phyloP scores from a whole-genome alignment of 257 asterid genomes.

The Nicotiana attenuata region DNA sequence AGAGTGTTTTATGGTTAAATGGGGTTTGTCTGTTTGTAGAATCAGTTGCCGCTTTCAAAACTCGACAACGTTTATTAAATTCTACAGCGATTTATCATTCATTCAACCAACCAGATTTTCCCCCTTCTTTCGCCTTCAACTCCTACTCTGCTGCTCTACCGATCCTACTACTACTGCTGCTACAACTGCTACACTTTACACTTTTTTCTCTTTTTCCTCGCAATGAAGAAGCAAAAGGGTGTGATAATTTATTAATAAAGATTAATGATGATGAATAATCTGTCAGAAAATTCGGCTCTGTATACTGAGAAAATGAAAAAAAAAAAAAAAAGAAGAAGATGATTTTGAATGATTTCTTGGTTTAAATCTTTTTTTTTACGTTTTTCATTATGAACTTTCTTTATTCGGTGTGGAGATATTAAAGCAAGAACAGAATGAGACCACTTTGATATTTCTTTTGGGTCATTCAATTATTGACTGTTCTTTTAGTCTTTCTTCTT shows the following conservation, averaged over 20 bases:
- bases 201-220: neutral
- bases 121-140: neutral
- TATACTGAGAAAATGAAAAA: neutral
- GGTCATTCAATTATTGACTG: slow-evolving; percentile 48
- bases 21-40: slow-evolving; percentile 39
- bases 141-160: neutral
- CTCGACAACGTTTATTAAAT: slow-evolving; percentile 38
- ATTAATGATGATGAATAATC: slow-evolving; percentile 13
- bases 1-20: slow-evolving; percentile 23
- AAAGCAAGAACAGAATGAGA: slow-evolving; percentile 35
- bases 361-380: slow-evolving; percentile 9
- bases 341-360: neutral
- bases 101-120: neutral
- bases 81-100: slow-evolving; percentile 18
- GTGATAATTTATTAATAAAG: slow-evolving; percentile 16
- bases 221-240: neutral
- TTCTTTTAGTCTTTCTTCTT: slow-evolving; percentile 17
- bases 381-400: slow-evolving; percentile 14
- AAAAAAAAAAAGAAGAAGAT: neutral
- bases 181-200: neutral
- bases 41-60: slow-evolving; percentile 46
- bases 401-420: slow-evolving; percentile 24
- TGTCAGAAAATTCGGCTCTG: slow-evolving; percentile 52
- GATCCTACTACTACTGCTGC: neutral
- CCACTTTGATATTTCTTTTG: slow-evolving; percentile 19